Conservation (phyloP, 2,329 filamentous ascomycete genomes). For the Rugonectria rugulosa region DNA sequence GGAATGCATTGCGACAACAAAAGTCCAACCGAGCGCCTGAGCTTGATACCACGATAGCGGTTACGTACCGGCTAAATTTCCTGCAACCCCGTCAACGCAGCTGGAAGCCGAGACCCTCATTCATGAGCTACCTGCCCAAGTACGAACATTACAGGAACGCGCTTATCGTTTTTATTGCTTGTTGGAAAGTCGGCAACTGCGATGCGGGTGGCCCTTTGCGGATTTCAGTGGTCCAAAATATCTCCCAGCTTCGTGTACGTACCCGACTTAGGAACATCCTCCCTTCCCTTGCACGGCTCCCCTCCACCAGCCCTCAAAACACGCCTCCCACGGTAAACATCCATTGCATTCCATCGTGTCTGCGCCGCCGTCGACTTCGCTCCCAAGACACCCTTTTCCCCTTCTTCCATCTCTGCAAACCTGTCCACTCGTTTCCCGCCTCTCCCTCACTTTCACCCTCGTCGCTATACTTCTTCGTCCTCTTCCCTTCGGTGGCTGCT, state of each 20-base stretch:
- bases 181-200: slow-evolving; percentile 28
- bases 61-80: background rate
- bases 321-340: slow-evolving; percentile 37
- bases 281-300: no score
- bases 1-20: slow-evolving; percentile 41
- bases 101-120: background rate
- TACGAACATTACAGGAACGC: no score
- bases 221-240: slow-evolving; percentile 27
- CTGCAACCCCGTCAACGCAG: background rate
- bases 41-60: background rate
- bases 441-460: slow-evolving; percentile 13
- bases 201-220: slow-evolving; percentile 34
- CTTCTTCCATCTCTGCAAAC: slow-evolving; percentile 25
- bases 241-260: slow-evolving; percentile 7
- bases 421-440: slow-evolving; percentile 19
- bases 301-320: slow-evolving; percentile 36
- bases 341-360: slow-evolving; percentile 39
- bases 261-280: no score
- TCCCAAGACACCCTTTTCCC: slow-evolving; percentile 25
- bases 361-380: slow-evolving; percentile 5
- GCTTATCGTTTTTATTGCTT: no score
- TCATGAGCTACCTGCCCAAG: slow-evolving; percentile 23
- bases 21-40: background rate
- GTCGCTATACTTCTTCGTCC: slow-evolving; percentile 18
- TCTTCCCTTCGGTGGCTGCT: slow-evolving; percentile 16